Evolutionary conservation across 331 rosid species (phyloP).

Genomic region (Quercus phellos): DNA sequence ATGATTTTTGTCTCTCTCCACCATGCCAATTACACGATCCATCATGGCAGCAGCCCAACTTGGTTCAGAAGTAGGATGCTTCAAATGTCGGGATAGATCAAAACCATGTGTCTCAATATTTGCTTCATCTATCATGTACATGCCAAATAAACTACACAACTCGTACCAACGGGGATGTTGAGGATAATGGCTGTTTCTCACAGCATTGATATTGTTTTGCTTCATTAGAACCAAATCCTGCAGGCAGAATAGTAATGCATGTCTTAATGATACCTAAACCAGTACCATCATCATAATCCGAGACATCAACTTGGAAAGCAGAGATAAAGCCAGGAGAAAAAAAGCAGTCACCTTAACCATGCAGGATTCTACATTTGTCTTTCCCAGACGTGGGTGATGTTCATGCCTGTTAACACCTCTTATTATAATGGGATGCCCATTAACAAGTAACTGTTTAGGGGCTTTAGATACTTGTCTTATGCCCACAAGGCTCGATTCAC

Average conservation of each 20-base stretch:
- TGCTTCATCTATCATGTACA: slow-evolving; percentile 99
- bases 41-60: slow-evolving; percentile 91
- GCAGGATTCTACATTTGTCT: slow-evolving; percentile 89
- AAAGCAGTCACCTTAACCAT: slow-evolving; percentile 67
- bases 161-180: slow-evolving; percentile 98
- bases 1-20: slow-evolving; percentile 96
- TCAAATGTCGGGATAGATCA: slow-evolving; percentile 57
- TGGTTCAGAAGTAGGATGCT: slow-evolving; percentile 88
- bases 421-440: slow-evolving; percentile 74
- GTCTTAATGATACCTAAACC: slow-evolving; percentile 3
- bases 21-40: slow-evolving; percentile 97
- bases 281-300: slow-evolving; percentile 4
- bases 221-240: slow-evolving; percentile 95
- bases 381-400: slow-evolving; percentile 91
- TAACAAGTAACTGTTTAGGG: slow-evolving; percentile 84
- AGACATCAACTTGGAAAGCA: slow-evolving; percentile 4
- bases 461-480: slow-evolving; percentile 72
- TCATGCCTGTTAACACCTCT: slow-evolving; percentile 97
- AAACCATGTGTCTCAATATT: slow-evolving; percentile 93
- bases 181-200: slow-evolving; percentile 98
- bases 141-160: slow-evolving; percentile 86
- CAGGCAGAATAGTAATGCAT: slow-evolving; percentile 17
- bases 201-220: slow-evolving; percentile 85
- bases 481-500: slow-evolving; percentile 84
- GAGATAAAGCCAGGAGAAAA: slow-evolving; percentile 6